Evolutionary conservation across 768 basidiomycete species (phyloP).

Genomic region (Pulveroboletus sp.): DNA sequence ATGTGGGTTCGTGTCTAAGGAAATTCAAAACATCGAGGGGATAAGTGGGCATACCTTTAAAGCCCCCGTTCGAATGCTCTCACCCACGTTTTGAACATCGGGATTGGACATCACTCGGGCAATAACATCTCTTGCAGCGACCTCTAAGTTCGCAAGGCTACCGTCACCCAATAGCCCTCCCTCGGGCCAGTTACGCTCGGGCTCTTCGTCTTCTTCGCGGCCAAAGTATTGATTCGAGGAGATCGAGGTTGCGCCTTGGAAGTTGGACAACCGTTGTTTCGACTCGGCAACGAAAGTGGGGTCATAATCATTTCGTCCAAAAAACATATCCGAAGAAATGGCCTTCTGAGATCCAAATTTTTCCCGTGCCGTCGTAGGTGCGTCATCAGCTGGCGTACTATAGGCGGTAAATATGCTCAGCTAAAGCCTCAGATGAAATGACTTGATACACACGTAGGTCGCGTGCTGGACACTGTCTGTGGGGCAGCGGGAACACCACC

Average conservation of each 20-base stretch:
- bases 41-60: slow-evolving; percentile 57
- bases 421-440: neutral
- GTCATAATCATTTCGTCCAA: slow-evolving; percentile 86
- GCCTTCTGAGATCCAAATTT: slow-evolving; percentile 91
- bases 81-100: slow-evolving; percentile 81
- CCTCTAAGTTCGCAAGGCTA: slow-evolving; percentile 50
- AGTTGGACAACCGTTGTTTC: slow-evolving; percentile 71
- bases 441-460: slow-evolving; percentile 30
- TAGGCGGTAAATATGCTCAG: neutral
- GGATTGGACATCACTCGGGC: slow-evolving; percentile 73
- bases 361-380: slow-evolving; percentile 77
- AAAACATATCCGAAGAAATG: slow-evolving; percentile 98
- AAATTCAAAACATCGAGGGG: neutral
- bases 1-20: slow-evolving; percentile 1
- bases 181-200: slow-evolving; percentile 41
- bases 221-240: slow-evolving; percentile 98
- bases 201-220: slow-evolving; percentile 68
- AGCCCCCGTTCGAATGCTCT: slow-evolving; percentile 73
- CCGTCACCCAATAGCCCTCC: slow-evolving; percentile 51
- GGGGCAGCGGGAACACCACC: slow-evolving; percentile 70
- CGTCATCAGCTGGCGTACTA: slow-evolving; percentile 43
- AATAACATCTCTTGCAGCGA: slow-evolving; percentile 72
- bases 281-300: slow-evolving; percentile 67
- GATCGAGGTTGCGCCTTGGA: slow-evolving; percentile 90
- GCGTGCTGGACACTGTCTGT: slow-evolving; percentile 46